Percentiles rank a stretch among this genome's conserved stretches.
phyloP scores from a whole-genome alignment of 2,329 filamentous ascomycete genomes.

The Verticillium zaregamsianum region DNA sequence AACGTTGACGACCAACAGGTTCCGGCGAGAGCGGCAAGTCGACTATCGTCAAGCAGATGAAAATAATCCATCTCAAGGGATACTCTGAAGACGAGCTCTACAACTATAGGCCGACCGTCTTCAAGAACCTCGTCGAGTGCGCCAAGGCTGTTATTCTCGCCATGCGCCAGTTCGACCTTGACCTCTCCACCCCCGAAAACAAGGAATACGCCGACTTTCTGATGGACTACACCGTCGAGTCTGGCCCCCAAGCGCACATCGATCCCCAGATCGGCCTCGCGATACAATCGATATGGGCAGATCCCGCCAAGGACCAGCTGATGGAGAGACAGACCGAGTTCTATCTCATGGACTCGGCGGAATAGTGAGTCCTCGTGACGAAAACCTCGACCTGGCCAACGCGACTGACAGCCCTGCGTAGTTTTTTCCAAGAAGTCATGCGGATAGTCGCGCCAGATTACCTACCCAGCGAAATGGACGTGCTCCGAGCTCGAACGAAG shows the following conservation, averaged over 20 bases:
- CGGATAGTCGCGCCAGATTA: slow-evolving; percentile 84
- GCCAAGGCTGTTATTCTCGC: slow-evolving; percentile 88
- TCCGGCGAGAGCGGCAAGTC: slow-evolving; percentile 99
- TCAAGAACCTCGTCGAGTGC: slow-evolving; percentile 97
- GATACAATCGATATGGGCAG: slow-evolving; percentile 83
- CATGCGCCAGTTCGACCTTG: slow-evolving; percentile 87
- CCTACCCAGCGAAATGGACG: slow-evolving; percentile 89
- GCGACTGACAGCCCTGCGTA: slow-evolving; percentile 29
- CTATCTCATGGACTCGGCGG: slow-evolving; percentile 98
- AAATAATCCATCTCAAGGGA: slow-evolving; percentile 98
- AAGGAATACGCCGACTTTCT: slow-evolving; percentile 74
- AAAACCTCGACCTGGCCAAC: neutral
- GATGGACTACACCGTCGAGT: slow-evolving; percentile 82
- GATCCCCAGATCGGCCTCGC: slow-evolving; percentile 78
- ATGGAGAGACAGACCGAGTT: slow-evolving; percentile 97
- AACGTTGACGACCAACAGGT: slow-evolving; percentile 47
- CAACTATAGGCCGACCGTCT: slow-evolving; percentile 92
- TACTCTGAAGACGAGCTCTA: slow-evolving; percentile 92
- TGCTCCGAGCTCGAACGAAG: slow-evolving; percentile 92
- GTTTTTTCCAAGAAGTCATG: slow-evolving; percentile 91
- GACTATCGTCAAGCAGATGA: slow-evolving; percentile 99
- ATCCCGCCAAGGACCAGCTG: slow-evolving; percentile 74
- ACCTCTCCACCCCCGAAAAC: slow-evolving; percentile 68
- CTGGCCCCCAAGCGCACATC: slow-evolving; percentile 81
- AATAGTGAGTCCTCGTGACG: slow-evolving; percentile 67